Evolutionary conservation across 768 basidiomycete genomes (phyloP).

Genomic region (Auricularia cornea): DNA sequence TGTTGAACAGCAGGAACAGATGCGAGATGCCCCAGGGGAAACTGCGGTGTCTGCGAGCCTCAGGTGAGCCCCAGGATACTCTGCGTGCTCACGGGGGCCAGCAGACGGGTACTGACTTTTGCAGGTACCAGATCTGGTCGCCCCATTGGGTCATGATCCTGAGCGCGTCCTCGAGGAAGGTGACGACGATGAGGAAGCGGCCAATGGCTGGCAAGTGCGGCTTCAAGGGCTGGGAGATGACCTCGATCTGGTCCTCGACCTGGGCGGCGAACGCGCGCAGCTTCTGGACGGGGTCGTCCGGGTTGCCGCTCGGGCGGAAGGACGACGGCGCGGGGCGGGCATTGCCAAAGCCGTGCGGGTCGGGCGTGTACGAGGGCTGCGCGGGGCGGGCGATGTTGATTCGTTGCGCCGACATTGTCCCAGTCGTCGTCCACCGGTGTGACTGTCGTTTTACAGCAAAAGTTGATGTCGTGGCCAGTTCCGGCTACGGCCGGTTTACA

Average conservation of each 20-base stretch:
- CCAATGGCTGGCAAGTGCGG: constrained; percentile 93
- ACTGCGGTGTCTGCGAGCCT: constrained; percentile 65
- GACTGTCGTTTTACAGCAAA: neutral
- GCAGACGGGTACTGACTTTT: constrained; percentile 46
- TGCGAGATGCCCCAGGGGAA: constrained; percentile 97
- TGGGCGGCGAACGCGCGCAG: constrained; percentile 59
- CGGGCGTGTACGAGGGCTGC: constrained; percentile 49
- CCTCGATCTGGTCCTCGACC: constrained; percentile 88
- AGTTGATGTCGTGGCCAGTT: neutral
- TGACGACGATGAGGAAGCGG: constrained; percentile 94
- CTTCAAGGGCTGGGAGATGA: constrained; percentile 85
- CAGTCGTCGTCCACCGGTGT: neutral
- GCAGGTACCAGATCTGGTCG: constrained; percentile 97
- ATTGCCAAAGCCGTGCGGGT: constrained; percentile 77
- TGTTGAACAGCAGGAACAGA: constrained; percentile 83
- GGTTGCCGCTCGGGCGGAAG: constrained; percentile 69
- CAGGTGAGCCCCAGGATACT: neutral
- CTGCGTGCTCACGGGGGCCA: neutral
- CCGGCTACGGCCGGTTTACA: neutral
- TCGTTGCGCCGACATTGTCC: constrained; percentile 25
- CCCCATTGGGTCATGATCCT: constrained; percentile 91
- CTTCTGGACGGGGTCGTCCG: constrained; percentile 64
- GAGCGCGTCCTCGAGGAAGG: constrained; percentile 94
- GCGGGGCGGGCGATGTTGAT: constrained; percentile 71
- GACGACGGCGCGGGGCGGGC: constrained; percentile 51